phyloP scores from a whole-genome alignment of 495 filamentous ascomycete genomes.

The Neurospora sp. region DNA sequence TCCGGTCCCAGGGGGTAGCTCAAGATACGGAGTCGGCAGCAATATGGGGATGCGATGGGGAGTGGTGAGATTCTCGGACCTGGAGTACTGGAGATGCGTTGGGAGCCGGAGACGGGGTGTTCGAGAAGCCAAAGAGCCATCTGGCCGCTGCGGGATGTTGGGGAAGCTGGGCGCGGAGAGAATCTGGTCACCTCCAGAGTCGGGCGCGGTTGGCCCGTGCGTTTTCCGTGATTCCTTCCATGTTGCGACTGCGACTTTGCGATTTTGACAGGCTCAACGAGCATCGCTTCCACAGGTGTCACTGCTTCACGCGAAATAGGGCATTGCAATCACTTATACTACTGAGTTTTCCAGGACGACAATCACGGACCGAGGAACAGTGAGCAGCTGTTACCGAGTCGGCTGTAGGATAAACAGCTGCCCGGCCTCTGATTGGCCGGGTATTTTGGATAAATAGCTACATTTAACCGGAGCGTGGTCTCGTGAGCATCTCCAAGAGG shows the following conservation, averaged over 20 bases:
- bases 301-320: background rate
- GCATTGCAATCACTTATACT: background rate
- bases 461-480: background rate
- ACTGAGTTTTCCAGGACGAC: background rate
- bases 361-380: background rate
- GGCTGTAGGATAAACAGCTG: background rate
- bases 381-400: background rate
- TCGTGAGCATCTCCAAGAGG: background rate
- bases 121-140: background rate
- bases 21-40: background rate
- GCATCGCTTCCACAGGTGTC: background rate
- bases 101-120: background rate
- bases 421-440: background rate
- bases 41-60: background rate
- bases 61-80: background rate
- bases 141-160: background rate
- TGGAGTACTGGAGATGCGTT: background rate
- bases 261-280: background rate
- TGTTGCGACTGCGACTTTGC: background rate
- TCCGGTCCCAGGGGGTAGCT: background rate
- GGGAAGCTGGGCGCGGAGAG: background rate
- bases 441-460: background rate
- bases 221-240: background rate
- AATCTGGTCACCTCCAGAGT: background rate
- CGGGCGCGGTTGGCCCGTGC: background rate